Evolutionary conservation across 768 basidiomycete genomes (phyloP), one percentile per base, ranked within the genome.

Genomic region (Suillus fuscotomentosus): DNA sequence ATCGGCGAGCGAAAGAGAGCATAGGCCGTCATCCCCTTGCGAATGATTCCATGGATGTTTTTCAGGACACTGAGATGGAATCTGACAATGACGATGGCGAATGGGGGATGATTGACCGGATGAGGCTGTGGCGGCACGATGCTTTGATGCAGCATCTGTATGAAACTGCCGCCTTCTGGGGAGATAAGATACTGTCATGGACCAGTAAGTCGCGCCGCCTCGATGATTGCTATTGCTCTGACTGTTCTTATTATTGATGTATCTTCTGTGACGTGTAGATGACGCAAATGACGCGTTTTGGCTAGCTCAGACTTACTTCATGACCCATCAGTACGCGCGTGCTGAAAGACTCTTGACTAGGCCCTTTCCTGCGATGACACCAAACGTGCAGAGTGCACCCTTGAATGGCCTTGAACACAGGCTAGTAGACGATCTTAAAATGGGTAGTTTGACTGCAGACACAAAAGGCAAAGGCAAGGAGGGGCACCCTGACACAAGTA

Each of bases 201-300:
- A 99, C 97, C 38, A 92, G 97, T 98, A 72, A 69, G 87, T 83
- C 70, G 65, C 73, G 76, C 78, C 62, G 47, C 64, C 45, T 10
- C 17, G 17, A 31, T 10, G 11, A 13, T 62, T 64, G 22, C n/a
- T 53, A 41, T 53, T 34, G 38, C 20, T 24, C 13, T 39, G 9
- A 34, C 15, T 39, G 31, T 15, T 41, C 31, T 57, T 66, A 60
- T 59, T 62, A 39, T 62, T 63, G 22, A 43, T 63, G 3, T 51
- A 62, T 48, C 66, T 38, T 15, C 20, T 42, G 3, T 43, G 34
- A 27, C 56, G 34, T 54, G 34, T 70, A 97, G 97, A 89, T 67
- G 94, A 99, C 71, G 90, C 95, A 38, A 97, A 98, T 73, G 97
- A 99, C 76, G 97, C 95, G 14, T 99, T 99, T 77, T 99, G 97